Conservation (phyloP, 805 yeast species). For the Yarrowia bubula region DNA sequence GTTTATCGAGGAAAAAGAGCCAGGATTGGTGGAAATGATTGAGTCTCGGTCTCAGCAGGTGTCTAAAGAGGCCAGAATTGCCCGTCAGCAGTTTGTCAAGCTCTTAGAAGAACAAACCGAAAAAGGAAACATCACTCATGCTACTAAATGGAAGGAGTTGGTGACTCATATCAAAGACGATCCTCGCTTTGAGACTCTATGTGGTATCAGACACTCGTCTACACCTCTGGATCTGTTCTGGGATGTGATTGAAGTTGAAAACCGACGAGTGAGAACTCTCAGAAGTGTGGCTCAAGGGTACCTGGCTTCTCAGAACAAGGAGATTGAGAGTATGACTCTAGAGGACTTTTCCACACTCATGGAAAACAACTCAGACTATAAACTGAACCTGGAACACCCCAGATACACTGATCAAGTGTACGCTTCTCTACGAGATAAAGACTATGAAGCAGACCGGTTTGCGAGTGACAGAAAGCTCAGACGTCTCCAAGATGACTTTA, state of each 20-base stretch:
- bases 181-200: slow-evolving; percentile 53
- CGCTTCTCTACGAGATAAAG: slow-evolving; percentile 27
- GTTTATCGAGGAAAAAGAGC: slow-evolving; percentile 39
- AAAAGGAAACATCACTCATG: slow-evolving; percentile 45
- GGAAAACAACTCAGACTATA: slow-evolving; percentile 29
- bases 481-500: slow-evolving; percentile 37
- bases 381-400: slow-evolving; percentile 14
- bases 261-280: slow-evolving; percentile 54
- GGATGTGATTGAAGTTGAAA: slow-evolving; percentile 66
- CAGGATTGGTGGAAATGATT: slow-evolving; percentile 34
- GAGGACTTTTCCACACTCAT: slow-evolving; percentile 34
- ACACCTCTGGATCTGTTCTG: slow-evolving; percentile 72
- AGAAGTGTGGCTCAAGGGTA: slow-evolving; percentile 45
- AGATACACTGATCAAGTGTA: not conserved
- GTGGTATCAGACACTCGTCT: slow-evolving; percentile 72
- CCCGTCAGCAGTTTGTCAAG: slow-evolving; percentile 57
- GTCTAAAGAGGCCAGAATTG: slow-evolving; percentile 59
- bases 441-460: slow-evolving; percentile 35
- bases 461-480: slow-evolving; percentile 36
- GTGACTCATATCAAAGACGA: slow-evolving; percentile 53
- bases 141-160: slow-evolving; percentile 59
- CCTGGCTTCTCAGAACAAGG: not conserved
- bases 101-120: slow-evolving; percentile 44
- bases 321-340: slow-evolving; percentile 32
- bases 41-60: slow-evolving; percentile 42